Conservation (phyloP, 2,329 filamentous ascomycete genomes). For the Fragosphaeria purpurea region DNA sequence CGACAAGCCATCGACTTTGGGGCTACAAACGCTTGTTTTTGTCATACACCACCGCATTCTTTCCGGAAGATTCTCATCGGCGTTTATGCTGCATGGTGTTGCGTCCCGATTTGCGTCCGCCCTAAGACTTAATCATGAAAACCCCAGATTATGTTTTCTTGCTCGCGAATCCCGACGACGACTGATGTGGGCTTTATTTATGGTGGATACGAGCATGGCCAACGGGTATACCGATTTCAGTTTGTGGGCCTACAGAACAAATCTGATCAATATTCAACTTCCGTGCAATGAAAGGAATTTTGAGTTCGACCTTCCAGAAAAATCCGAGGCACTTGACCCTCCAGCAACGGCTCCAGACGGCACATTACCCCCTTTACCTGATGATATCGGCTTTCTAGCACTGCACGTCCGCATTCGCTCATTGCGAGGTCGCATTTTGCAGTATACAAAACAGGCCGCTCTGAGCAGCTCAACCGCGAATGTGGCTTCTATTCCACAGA, state of each 20-base stretch:
- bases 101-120: conserved; percentile 39
- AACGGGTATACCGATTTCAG: conserved; percentile 37
- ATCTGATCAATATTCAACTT: conserved; percentile 33
- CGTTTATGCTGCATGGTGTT: conserved; percentile 37
- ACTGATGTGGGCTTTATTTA: conserved; percentile 39
- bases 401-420: conserved; percentile 47
- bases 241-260: conserved; percentile 25
- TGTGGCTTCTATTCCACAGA: conserved; percentile 24
- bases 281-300: conserved; percentile 42
- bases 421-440: conserved; percentile 43
- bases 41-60: conserved; percentile 38
- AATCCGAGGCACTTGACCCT: conserved; percentile 39
- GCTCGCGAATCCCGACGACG: conserved; percentile 34
- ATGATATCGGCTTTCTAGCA: conserved; percentile 45
- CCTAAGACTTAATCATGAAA: conserved; percentile 39
- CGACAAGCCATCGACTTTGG: conserved; percentile 45
- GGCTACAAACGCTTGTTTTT: conserved; percentile 38
- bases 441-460: conserved; percentile 37
- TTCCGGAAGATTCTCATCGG: conserved; percentile 33
- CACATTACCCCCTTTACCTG: conserved; percentile 33
- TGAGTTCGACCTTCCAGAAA: conserved; percentile 48
- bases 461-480: background rate
- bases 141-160: conserved; percentile 31
- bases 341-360: conserved; percentile 32
- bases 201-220: conserved; percentile 37